Evolutionary conservation across 257 asterid species (phyloP).

Genomic region (Solanum commersonii): DNA sequence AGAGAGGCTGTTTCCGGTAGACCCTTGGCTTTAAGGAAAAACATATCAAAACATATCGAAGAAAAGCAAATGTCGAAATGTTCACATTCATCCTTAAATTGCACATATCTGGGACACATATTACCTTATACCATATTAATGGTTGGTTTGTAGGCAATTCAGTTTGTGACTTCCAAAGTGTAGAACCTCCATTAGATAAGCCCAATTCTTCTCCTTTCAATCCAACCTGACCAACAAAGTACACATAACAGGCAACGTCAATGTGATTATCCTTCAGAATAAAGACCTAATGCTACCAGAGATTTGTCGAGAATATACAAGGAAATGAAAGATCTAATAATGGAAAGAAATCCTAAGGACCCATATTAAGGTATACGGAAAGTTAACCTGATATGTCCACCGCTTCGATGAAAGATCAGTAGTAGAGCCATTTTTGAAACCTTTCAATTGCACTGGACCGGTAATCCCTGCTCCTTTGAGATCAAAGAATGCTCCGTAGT

Average conservation of each 20-base stretch:
- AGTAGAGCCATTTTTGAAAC: slow-evolving; percentile 30
- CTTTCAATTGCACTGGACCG: slow-evolving; percentile 61
- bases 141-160: slow-evolving; percentile 70
- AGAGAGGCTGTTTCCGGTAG: neutral
- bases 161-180: slow-evolving; percentile 55
- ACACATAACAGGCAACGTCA: neutral
- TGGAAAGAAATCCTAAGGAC: neutral
- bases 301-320: neutral
- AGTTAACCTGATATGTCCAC: slow-evolving; percentile 74
- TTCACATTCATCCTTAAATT: neutral
- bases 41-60: neutral
- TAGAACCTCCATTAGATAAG: slow-evolving; percentile 48
- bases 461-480: slow-evolving; percentile 52
- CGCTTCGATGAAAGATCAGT: slow-evolving; percentile 46
- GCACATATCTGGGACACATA: neutral
- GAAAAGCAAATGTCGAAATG: neutral
- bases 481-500: slow-evolving; percentile 66
- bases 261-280: neutral
- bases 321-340: neutral
- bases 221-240: slow-evolving; percentile 53
- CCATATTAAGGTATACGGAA: neutral
- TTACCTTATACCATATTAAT: slow-evolving; percentile 89
- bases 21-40: neutral
- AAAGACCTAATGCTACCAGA: neutral
- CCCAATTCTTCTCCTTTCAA: slow-evolving; percentile 66